A percentile compares a stretch with the other conserved stretches of the same genome.
Evolutionary conservation across 2,329 filamentous ascomycete genomes (phyloP).

Genomic region (Tolypocladium tundrense): DNA sequence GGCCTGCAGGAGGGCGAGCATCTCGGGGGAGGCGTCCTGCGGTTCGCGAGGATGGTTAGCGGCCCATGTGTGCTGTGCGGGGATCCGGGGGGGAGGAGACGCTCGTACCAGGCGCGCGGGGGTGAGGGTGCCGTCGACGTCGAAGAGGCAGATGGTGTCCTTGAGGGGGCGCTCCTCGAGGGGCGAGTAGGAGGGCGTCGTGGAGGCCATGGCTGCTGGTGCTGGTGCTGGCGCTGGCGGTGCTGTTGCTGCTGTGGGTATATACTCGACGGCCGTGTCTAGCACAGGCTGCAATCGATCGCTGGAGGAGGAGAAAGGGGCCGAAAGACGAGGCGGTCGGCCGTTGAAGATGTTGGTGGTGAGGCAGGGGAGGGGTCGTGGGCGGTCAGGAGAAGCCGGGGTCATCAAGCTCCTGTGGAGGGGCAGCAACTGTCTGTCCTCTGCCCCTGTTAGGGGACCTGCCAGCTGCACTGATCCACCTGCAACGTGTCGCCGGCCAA

Average conservation of each 20-base stretch:
- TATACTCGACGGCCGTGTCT: neutral
- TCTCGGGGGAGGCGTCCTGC: slow-evolving; percentile 64
- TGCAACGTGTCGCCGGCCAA: neutral
- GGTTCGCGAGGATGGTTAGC: neutral
- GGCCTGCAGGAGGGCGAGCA: slow-evolving; percentile 67
- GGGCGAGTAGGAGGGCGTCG: slow-evolving; percentile 49
- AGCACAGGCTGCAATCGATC: neutral
- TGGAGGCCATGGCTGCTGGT: slow-evolving; percentile 28
- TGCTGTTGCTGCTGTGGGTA: neutral
- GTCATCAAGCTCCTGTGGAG: neutral
- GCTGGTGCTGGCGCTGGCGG: neutral
- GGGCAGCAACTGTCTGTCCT: neutral
- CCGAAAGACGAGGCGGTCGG: neutral
- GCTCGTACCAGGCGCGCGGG: slow-evolving; percentile 61
- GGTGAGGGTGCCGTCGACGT: slow-evolving; percentile 89
- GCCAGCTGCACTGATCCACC: neutral
- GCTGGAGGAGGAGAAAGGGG: neutral
- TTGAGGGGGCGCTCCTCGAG: slow-evolving; percentile 77
- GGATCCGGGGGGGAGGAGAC: slow-evolving; percentile 4
- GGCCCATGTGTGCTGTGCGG: neutral
- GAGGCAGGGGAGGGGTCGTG: neutral
- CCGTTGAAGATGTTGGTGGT: neutral
- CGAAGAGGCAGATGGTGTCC: slow-evolving; percentile 91
- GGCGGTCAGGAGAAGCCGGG: neutral
- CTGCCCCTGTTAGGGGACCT: neutral